Conservation (phyloP, 805 yeast species). For the Candida xyloterini region DNA sequence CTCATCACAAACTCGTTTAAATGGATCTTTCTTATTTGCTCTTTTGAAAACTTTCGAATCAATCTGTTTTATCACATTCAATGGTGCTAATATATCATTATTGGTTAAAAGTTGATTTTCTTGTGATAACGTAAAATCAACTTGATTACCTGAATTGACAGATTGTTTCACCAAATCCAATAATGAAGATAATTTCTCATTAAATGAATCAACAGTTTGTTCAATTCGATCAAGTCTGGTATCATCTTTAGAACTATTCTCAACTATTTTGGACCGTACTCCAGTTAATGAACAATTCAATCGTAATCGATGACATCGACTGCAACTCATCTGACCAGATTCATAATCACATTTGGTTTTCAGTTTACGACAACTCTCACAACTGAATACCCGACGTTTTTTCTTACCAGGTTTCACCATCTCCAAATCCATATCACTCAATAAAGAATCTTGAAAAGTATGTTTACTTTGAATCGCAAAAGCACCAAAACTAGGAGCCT, state of each 20-base stretch:
- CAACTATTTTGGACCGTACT: background rate
- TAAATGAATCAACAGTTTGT: conserved; percentile 19
- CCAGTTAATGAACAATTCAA: conserved; percentile 44
- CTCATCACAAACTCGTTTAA: conserved; percentile 37
- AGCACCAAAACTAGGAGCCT: conserved; percentile 20
- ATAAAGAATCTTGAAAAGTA: conserved; percentile 22
- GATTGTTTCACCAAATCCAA: conserved; percentile 19
- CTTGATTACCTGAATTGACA: conserved; percentile 7
- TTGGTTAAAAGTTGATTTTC: conserved; percentile 14
- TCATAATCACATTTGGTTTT: conserved; percentile 59
- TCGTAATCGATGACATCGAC: conserved; percentile 47
- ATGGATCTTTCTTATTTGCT: conserved; percentile 29
- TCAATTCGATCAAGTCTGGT: conserved; percentile 14
- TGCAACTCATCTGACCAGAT: conserved; percentile 42
- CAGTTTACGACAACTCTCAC: conserved; percentile 50
- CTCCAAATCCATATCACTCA: conserved; percentile 19
- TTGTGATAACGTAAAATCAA: background rate
- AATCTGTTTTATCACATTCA: conserved; percentile 30
- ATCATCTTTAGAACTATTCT: background rate
- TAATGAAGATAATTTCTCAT: conserved; percentile 14
- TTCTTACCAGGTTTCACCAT: conserved; percentile 10
- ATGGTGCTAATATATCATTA: conserved; percentile 29
- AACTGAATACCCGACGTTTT: conserved; percentile 36
- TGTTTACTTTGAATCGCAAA: conserved; percentile 18
- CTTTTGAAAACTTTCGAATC: conserved; percentile 29